A percentile compares a stretch with the other conserved stretches of the same genome.
Evolutionary conservation across 306 rosid genomes (phyloP).

Genomic region (Cajanus cajan): DNA sequence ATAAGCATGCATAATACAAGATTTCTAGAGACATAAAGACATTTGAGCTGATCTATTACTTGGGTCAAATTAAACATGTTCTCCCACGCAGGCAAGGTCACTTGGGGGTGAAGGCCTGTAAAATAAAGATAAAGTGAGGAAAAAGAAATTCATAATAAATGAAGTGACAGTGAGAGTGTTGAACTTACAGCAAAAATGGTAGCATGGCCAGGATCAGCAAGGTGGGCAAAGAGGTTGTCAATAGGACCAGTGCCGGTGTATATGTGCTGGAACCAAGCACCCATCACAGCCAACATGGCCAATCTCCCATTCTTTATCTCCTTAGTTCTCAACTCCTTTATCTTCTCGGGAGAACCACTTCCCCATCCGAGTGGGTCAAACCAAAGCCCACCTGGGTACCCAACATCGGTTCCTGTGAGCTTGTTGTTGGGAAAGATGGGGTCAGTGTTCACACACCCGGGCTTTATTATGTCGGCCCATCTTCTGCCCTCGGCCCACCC

Average conservation of each 20-base stretch:
- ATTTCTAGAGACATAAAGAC: not conserved
- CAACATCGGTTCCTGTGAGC: conserved; percentile 32
- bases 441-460: conserved; percentile 32
- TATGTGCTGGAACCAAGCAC: conserved; percentile 35
- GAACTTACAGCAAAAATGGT: conserved; percentile 41
- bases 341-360: conserved; percentile 22
- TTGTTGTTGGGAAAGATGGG: conserved; percentile 32
- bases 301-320: conserved; percentile 36
- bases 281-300: conserved; percentile 42
- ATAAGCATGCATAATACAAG: conserved; percentile 19
- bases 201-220: conserved; percentile 81
- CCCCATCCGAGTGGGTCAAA: conserved; percentile 36
- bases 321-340: conserved; percentile 33
- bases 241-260: conserved; percentile 60
- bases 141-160: not conserved
- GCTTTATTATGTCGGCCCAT: conserved; percentile 31
- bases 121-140: not conserved
- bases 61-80: conserved; percentile 7
- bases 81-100: conserved; percentile 11
- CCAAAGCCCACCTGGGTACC: conserved; percentile 37
- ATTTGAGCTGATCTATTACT: conserved; percentile 11
- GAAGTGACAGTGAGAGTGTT: not conserved
- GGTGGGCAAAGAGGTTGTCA: conserved; percentile 79
- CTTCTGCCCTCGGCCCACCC: conserved; percentile 35
- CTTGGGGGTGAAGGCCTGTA: conserved; percentile 35